These are phyloP conservation scores for Acacia confusa DNA, from an alignment of 306 rosid genomes.

Conservation along the genomic window DNA sequence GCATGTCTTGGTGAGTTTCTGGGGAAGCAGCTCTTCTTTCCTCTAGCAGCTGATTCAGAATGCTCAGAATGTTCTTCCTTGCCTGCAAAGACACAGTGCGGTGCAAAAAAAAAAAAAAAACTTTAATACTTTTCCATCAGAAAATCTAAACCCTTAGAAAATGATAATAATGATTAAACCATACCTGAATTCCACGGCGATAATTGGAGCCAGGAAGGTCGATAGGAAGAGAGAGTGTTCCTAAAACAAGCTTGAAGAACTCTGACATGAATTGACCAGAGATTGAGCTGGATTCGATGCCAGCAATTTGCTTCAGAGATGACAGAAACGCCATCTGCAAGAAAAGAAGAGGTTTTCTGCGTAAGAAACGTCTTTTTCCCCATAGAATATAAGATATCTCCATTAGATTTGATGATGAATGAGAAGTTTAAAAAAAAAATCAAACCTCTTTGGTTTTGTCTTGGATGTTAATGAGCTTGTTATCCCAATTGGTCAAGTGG, in stretches of 20 bases:
- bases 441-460: slow-evolving; percentile 85
- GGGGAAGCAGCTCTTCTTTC: slow-evolving; percentile 64
- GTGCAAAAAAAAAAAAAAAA: not conserved
- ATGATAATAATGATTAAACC: not conserved
- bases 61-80: slow-evolving; percentile 68
- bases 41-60: slow-evolving; percentile 56
- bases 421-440: not conserved
- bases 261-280: slow-evolving; percentile 59
- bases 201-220: slow-evolving; percentile 91
- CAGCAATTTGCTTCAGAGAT: slow-evolving; percentile 79
- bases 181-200: slow-evolving; percentile 73
- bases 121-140: not conserved
- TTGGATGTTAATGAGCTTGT: slow-evolving; percentile 76
- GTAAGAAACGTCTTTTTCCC: not conserved
- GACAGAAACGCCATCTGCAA: slow-evolving; percentile 87
- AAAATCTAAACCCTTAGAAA: not conserved
- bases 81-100: slow-evolving; percentile 51
- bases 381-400: not conserved
- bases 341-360: not conserved
- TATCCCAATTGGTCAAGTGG: slow-evolving; percentile 66
- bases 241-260: slow-evolving; percentile 86
- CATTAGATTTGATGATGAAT: not conserved
- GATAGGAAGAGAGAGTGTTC: slow-evolving; percentile 89
- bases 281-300: slow-evolving; percentile 54
- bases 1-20: slow-evolving; percentile 70